Conservation (phyloP, 768 basidiomycete species). For the Termitomyces sp. region DNA sequence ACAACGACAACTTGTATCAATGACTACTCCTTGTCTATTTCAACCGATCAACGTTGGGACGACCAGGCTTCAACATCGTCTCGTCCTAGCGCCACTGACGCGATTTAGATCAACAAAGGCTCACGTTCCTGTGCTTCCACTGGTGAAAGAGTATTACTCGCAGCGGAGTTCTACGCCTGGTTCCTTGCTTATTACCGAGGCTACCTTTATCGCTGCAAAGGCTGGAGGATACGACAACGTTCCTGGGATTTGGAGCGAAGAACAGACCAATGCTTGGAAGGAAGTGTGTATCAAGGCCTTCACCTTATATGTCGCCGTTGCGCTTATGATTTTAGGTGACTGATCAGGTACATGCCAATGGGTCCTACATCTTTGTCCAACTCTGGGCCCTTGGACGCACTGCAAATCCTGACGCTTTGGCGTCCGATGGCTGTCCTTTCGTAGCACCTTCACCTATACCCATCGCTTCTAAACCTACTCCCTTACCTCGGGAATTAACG, state of each 20-base stretch:
- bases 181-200: constrained; percentile 41
- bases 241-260: constrained; percentile 62
- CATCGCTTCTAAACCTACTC: constrained; percentile 26
- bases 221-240: constrained; percentile 44
- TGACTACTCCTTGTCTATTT: constrained; percentile 25
- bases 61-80: constrained; percentile 32
- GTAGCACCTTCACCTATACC: constrained; percentile 12
- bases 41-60: constrained; percentile 32
- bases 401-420: constrained; percentile 26
- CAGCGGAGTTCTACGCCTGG: constrained; percentile 31
- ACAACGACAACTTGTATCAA: background rate
- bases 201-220: constrained; percentile 35
- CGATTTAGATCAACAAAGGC: constrained; percentile 9
- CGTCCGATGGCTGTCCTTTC: constrained; percentile 19
- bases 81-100: constrained; percentile 33
- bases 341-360: constrained; percentile 48
- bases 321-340: constrained; percentile 33
- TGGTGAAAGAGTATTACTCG: constrained; percentile 29
- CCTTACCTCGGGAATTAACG: constrained; percentile 37
- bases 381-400: constrained; percentile 45
- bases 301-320: background rate
- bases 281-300: constrained; percentile 24
- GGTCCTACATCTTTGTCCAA: constrained; percentile 38
- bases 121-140: constrained; percentile 21
- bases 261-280: constrained; percentile 56